These are phyloP conservation scores for Diaporthe sp. DNA, from an alignment of 2,329 filamentous ascomycete genomes.

Conservation along the genomic window DNA sequence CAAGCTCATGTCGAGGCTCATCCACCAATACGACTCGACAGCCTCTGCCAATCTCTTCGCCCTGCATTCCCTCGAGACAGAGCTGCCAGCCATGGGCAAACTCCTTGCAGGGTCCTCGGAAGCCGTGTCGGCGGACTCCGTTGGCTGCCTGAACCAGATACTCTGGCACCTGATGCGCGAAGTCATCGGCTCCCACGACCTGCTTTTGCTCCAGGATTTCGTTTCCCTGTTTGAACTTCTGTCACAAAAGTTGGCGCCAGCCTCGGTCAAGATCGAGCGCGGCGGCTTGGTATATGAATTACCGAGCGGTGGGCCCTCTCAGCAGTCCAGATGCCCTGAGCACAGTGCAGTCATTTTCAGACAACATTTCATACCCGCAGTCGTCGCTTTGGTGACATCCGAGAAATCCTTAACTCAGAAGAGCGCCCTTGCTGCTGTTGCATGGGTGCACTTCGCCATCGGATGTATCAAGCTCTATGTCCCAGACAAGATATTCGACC, in stretches of 20 bases:
- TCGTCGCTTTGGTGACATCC: slow-evolving; percentile 60
- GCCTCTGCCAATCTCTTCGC: slow-evolving; percentile 70
- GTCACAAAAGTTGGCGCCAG: slow-evolving; percentile 36
- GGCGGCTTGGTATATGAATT: slow-evolving; percentile 47
- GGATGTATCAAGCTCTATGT: slow-evolving; percentile 85
- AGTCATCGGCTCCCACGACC: slow-evolving; percentile 57
- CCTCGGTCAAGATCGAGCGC: slow-evolving; percentile 44
- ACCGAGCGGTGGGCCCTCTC: slow-evolving; percentile 46
- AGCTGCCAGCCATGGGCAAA: slow-evolving; percentile 72
- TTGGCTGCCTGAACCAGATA: slow-evolving; percentile 62
- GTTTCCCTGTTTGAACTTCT: slow-evolving; percentile 45
- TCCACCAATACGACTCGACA: slow-evolving; percentile 68
- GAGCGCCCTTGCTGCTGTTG: slow-evolving; percentile 63
- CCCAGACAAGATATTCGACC: slow-evolving; percentile 89
- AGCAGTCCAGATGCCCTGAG: slow-evolving; percentile 42
- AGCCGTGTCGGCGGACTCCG: slow-evolving; percentile 64
- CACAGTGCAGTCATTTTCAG: slow-evolving; percentile 56
- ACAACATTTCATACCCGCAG: slow-evolving; percentile 61
- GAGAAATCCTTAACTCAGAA: slow-evolving; percentile 47
- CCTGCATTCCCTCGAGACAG: slow-evolving; percentile 74
- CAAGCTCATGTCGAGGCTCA: slow-evolving; percentile 64
- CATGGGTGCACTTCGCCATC: slow-evolving; percentile 83
- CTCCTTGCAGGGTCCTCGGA: slow-evolving; percentile 65
- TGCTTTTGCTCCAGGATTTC: slow-evolving; percentile 49
- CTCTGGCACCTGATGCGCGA: slow-evolving; percentile 62